Evolutionary conservation across 352 stramenopile genomes (phyloP).

Genomic region (Phytophthora citrophthora): DNA sequence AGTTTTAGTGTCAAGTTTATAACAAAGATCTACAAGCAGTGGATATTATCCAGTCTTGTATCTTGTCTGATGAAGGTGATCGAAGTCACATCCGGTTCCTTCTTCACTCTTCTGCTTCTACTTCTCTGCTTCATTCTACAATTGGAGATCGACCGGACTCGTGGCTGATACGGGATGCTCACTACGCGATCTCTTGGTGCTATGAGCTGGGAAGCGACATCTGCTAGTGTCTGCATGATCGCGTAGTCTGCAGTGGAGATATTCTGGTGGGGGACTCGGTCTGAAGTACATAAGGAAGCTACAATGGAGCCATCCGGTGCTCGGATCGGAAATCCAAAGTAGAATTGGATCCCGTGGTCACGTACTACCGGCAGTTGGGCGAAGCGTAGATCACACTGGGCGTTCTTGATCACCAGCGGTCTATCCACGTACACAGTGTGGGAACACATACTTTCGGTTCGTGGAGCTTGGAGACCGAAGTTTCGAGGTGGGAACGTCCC

Average conservation of each 20-base stretch:
- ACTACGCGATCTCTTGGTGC: constrained; percentile 18
- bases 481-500: constrained; percentile 34
- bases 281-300: constrained; percentile 55
- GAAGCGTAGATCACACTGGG: constrained; percentile 58
- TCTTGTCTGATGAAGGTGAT: background rate
- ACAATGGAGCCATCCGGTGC: constrained; percentile 51
- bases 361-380: constrained; percentile 49
- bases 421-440: constrained; percentile 62
- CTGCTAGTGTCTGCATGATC: constrained; percentile 59
- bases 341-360: constrained; percentile 53
- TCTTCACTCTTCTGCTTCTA: constrained; percentile 11
- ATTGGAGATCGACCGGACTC: constrained; percentile 19
- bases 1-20: constrained; percentile 1
- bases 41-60: constrained; percentile 11
- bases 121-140: constrained; percentile 18
- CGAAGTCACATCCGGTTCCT: background rate
- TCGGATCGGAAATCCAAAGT: constrained; percentile 58
- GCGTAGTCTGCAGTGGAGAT: constrained; percentile 69
- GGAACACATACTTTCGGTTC: constrained; percentile 56
- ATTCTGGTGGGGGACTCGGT: constrained; percentile 44
- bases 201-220: constrained; percentile 43
- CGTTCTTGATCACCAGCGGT: constrained; percentile 61
- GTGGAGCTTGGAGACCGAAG: constrained; percentile 23
- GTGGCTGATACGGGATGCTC: constrained; percentile 29
- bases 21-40: background rate